Evolutionary conservation across 805 yeast species (phyloP), one percentile per base, ranked within the genome.

Genomic region (Ogataea sp.): DNA sequence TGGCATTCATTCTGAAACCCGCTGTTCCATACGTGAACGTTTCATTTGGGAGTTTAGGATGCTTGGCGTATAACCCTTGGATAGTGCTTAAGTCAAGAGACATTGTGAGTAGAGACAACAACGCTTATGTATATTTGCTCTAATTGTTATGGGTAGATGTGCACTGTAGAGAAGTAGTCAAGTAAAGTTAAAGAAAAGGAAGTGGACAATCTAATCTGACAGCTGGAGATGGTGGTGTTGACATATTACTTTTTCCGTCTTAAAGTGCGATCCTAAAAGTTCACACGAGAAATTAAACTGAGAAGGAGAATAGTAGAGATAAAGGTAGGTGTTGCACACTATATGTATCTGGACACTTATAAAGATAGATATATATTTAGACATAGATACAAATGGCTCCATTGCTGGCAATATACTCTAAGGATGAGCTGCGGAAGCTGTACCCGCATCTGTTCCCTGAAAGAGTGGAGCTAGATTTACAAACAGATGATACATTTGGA

Each of bases 11-110:
- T 43, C 98, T 75, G 64, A 93, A 93, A 8, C 98, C 98, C 2
- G 98, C 98, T 1, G 98, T 93, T n/a, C 98, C 98, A 53, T 93
- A 93, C 15, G 75, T 62, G 53, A 76, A 81, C 2, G 44, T 40
- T 27, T 43, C 49, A 20, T 50, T 58, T n/a, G 58, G 55, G 1
- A 80, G 77, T 40, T 73, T 75, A 23, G 70, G 70, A 45, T 72
- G 70, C 29, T 49, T 56, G 3, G 39, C 26, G 30, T 43, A 51
- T 3, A 34, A 32, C 18, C 32, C 5, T 33, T 43, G 28, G 8
- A 59, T 32, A 13, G 43, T n/a, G 26, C 42, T 38, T 13, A 39
- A 20, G 3, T 43, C 4, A 23, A 18, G 24, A 23, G 21, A 18
- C 20, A 32, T 30, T 32, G 25, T 23, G 7, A 23, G 25, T n/a